These are phyloP conservation scores for Euptelea pleiosperma DNA, from an alignment of 164 flowering plant species.

Conservation along the genomic window DNA sequence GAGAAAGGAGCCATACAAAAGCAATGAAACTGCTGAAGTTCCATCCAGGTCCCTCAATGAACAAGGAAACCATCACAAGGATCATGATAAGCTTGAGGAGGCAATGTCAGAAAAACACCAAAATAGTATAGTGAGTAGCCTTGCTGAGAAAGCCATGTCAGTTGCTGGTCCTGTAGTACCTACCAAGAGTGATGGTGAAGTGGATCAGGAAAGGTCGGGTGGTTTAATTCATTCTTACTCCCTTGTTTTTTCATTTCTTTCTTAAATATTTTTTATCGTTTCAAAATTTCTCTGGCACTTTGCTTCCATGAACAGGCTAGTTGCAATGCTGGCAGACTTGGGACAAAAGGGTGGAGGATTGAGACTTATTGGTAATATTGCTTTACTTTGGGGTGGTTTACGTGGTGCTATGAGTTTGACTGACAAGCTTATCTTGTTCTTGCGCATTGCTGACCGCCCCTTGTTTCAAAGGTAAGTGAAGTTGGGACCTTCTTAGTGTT, in stretches of 20 bases:
- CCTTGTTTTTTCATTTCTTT: neutral
- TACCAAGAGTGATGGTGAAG: slow-evolving; percentile 76
- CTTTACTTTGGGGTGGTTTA: slow-evolving; percentile 95
- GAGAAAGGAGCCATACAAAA: slow-evolving; percentile 16
- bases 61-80: slow-evolving; percentile 30
- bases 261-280: neutral
- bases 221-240: neutral
- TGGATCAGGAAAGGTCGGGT: slow-evolving; percentile 86
- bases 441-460: slow-evolving; percentile 81
- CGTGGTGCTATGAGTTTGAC: slow-evolving; percentile 98
- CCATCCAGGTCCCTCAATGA: slow-evolving; percentile 28
- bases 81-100: slow-evolving; percentile 33
- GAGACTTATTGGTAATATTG: slow-evolving; percentile 77
- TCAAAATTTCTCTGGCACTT: neutral
- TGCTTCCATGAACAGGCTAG: slow-evolving; percentile 49
- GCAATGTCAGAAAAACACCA: slow-evolving; percentile 32
- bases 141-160: slow-evolving; percentile 97
- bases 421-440: slow-evolving; percentile 70
- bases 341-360: slow-evolving; percentile 86
- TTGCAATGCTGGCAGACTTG: slow-evolving; percentile 75
- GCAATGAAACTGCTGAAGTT: slow-evolving; percentile 29
- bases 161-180: slow-evolving; percentile 99
- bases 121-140: slow-evolving; percentile 59
- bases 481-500: slow-evolving; percentile 2
- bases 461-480: slow-evolving; percentile 61